Conservation (phyloP, 2,329 filamentous ascomycete genomes). For the Botrytis medusae region DNA sequence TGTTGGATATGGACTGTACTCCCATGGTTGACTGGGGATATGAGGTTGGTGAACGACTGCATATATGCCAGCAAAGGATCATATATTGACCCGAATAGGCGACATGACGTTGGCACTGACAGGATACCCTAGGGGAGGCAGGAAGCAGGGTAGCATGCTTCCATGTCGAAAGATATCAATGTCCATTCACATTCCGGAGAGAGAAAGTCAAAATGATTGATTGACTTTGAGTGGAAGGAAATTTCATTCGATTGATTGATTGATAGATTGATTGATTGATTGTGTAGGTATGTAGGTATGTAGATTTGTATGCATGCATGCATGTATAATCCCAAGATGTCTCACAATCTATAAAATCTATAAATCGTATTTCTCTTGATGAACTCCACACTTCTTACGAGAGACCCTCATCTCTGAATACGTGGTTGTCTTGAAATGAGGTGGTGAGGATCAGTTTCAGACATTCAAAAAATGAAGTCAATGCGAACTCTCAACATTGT, state of each 20-base stretch:
- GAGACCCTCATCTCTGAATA: background rate
- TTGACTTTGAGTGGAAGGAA: background rate
- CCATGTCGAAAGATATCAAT: background rate
- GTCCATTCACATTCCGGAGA: background rate
- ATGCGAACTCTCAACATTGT: conserved; percentile 3
- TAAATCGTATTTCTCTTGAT: background rate
- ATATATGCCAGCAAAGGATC: background rate
- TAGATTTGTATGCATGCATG: background rate
- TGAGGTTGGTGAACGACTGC: background rate
- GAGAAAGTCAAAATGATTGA: background rate
- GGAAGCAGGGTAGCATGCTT: background rate
- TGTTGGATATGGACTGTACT: background rate
- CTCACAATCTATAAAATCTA: background rate
- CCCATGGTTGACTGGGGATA: background rate
- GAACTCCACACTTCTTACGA: background rate
- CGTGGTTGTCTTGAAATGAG: background rate
- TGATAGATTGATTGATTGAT: background rate
- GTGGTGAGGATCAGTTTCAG: background rate
- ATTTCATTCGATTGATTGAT: background rate
- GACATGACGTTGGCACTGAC: background rate
- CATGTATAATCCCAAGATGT: background rate
- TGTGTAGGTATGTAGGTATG: background rate
- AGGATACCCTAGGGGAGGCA: background rate
- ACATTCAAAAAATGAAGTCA: background rate
- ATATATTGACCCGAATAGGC: conserved; percentile 10